Evolutionary conservation across 2,329 filamentous ascomycete genomes (phyloP), one percentile per base, ranked within the genome.

Genomic region (Epichloe sp.): DNA sequence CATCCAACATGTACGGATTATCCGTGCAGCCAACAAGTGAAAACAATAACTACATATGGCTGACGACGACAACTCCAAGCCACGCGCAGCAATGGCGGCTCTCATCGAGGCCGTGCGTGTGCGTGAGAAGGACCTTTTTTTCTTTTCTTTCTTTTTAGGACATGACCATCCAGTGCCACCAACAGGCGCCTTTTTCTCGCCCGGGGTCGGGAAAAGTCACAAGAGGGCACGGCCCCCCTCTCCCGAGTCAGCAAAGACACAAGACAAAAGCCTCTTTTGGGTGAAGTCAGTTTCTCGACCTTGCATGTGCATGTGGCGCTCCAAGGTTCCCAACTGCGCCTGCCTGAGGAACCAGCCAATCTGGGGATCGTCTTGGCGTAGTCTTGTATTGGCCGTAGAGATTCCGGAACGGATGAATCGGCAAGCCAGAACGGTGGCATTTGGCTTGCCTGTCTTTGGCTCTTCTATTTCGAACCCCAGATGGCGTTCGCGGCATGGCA

Each of bases 371-470:
- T 37, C 38, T 31, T 46, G 49, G 46, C 52, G 23, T 8, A 49
- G 46, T 43, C 49, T 26, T 26, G 23, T 21, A 53, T 53, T 53
- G 52, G 52, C 37, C 46, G 40, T 11, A 7, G 40, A 12, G 23
- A 34, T n/a, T 41, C 38, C 37, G 23, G 49, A 21, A 51, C 52
- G 52, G 52, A 51, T 51, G 21, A 49, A 50, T 50, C 49, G 54
- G 50, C 52, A 54, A 50, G 7, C 44, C 19, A 38, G 35, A 34
- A 47, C 23, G 44, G 44, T 37, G 34, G 34, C 34, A 12, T 15
- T 4, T 6, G 17, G 34, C 31, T 31, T 49, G 5, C 34, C 21
- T 38, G 31, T 23, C 31, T 44, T 26, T 19, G 43, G 19, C 26
- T 48, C 38, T 40, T 44, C 40, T 44, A 7, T 43, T 14, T 31